Evolutionary conservation across 441 rosid genomes (phyloP).

Genomic region (Capsella rubella): DNA sequence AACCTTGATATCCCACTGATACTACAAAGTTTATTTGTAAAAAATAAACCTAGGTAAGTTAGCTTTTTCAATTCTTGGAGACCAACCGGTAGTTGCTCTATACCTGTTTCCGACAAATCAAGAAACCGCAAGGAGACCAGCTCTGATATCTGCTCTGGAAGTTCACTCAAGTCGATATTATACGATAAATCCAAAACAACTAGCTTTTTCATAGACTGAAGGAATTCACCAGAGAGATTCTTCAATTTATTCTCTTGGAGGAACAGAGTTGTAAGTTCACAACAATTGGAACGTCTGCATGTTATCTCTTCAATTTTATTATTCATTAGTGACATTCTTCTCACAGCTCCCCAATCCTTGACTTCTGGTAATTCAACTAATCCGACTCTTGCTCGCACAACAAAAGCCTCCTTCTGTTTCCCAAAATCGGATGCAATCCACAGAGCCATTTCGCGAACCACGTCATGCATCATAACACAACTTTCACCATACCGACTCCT

Average conservation of each 20-base stretch:
- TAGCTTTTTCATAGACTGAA: no score
- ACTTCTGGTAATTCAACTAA: constrained; percentile 29
- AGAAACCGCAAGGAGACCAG: constrained; percentile 30
- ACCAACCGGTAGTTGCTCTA: constrained; percentile 32
- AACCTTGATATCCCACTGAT: constrained; percentile 37
- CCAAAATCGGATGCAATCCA: constrained; percentile 45
- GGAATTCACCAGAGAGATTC: no score
- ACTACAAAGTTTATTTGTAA: constrained; percentile 2
- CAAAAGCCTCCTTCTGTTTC: constrained; percentile 5
- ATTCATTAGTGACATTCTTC: constrained; percentile 40
- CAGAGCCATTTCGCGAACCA: constrained; percentile 53
- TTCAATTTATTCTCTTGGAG: constrained; percentile 17
- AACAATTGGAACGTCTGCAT: background rate
- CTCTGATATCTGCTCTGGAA: constrained; percentile 26
- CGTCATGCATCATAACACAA: constrained; percentile 39
- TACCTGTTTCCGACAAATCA: constrained; percentile 19
- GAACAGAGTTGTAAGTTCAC: constrained; percentile 41
- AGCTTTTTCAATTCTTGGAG: constrained; percentile 26
- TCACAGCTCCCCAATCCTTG: constrained; percentile 34
- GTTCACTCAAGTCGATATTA: no score
- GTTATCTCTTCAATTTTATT: constrained; percentile 37
- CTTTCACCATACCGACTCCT: no score
- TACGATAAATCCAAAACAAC: no score
- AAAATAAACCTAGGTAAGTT: no score
- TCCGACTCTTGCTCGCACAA: constrained; percentile 37